These are phyloP conservation scores for Geum urbanum DNA, from an alignment of 306 rosid genomes.

Conservation along the genomic window DNA sequence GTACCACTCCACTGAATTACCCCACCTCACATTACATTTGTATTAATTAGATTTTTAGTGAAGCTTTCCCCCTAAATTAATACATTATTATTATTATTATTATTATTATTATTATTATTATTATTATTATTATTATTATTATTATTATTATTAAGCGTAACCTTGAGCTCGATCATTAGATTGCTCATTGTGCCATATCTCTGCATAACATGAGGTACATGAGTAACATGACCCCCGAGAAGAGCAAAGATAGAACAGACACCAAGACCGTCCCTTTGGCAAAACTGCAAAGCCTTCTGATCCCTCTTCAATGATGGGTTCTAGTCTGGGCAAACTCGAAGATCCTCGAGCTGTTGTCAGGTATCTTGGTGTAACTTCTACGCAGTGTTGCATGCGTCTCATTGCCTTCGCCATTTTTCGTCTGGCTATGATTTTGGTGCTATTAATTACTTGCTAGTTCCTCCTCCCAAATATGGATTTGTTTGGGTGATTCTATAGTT, in stretches of 20 bases:
- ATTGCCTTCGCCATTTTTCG: conserved; percentile 40
- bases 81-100: too few relatives aligned
- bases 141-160: too few relatives aligned
- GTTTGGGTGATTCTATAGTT: too few relatives aligned
- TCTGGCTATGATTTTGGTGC: too few relatives aligned
- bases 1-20: neutral
- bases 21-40: neutral
- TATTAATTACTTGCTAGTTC: conserved; percentile 11
- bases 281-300: conserved; percentile 9
- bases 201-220: conserved; percentile 3
- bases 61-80: neutral
- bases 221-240: conserved; percentile 17
- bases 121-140: too few relatives aligned
- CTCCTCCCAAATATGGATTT: conserved; percentile 1
- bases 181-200: neutral
- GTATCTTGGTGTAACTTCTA: conserved; percentile 54
- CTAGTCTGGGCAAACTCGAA: conserved; percentile 38
- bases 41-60: neutral
- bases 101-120: too few relatives aligned
- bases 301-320: conserved; percentile 64
- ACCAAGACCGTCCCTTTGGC: conserved; percentile 15
- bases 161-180: too few relatives aligned
- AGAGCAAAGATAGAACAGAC: conserved; percentile 21
- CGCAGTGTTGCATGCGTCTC: conserved; percentile 33
- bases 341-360: conserved; percentile 32